These are phyloP conservation scores for Endoconidiophora laricicola DNA, from an alignment of 2,329 filamentous ascomycete species.

Conservation along the genomic window DNA sequence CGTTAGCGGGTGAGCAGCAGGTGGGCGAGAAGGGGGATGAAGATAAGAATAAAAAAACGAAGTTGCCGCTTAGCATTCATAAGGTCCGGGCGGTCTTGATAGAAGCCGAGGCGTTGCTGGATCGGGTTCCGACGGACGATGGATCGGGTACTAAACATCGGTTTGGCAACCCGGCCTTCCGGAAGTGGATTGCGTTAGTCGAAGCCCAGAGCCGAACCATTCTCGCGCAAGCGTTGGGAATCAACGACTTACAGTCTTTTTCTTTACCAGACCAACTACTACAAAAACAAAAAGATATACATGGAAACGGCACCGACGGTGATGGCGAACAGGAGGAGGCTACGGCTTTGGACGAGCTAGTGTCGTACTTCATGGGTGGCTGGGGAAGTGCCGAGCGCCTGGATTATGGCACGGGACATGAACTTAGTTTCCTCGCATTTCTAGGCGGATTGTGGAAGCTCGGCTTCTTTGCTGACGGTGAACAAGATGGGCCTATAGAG, in stretches of 20 bases:
- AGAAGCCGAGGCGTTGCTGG: slow-evolving; percentile 48
- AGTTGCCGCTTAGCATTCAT: slow-evolving; percentile 35
- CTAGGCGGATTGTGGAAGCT: slow-evolving; percentile 84
- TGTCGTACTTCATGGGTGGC: slow-evolving; percentile 57
- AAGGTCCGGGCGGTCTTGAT: slow-evolving; percentile 50
- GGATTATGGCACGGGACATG: slow-evolving; percentile 93
- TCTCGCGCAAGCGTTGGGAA: slow-evolving; percentile 22
- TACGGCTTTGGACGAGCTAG: slow-evolving; percentile 17
- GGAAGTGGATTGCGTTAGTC: slow-evolving; percentile 62
- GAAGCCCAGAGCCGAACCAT: slow-evolving; percentile 41
- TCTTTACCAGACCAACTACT: too few species aligned
- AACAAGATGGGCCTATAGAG: slow-evolving; percentile 41
- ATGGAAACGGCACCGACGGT: neutral
- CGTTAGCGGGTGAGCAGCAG: neutral
- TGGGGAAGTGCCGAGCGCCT: slow-evolving; percentile 81
- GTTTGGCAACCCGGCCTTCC: slow-evolving; percentile 85
- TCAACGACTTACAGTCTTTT: slow-evolving; percentile 3
- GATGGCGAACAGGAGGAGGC: neutral
- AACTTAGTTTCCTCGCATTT: slow-evolving; percentile 88
- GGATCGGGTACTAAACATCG: slow-evolving; percentile 48
- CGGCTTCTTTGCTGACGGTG: slow-evolving; percentile 50
- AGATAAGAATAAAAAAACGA: slow-evolving; percentile 12
- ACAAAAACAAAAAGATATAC: too few species aligned
- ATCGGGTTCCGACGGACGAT: slow-evolving; percentile 65
- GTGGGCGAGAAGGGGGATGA: too few species aligned